Evolutionary conservation across 2,329 filamentous ascomycete genomes (phyloP), one percentile per base, ranked within the genome.

Genomic region (Ophiostoma quercus): DNA sequence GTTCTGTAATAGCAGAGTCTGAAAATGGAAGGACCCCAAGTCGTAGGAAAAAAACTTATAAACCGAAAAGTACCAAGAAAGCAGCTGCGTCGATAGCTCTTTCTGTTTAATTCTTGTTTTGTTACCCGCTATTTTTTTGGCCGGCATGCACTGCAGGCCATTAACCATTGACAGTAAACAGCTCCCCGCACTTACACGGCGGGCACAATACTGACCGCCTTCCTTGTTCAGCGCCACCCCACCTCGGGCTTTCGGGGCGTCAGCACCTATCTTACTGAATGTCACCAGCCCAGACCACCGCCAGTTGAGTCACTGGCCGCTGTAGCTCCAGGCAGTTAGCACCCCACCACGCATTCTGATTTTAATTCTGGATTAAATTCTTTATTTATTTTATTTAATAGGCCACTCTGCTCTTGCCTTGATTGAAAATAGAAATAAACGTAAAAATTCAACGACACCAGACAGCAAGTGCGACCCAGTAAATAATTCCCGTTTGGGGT

Each of bases 171-270:
- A 3, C 62, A n/a, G 39, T 39, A 22, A 57, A 67, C 67, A 66
- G 37, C 67, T 70, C 71, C 71, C 72, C 71, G 71, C 70, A 67
- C 60, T 70, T 51, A 25, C 19, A 43, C 68, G n/a, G 34, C 66
- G 72, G 73, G 73, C 74, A 74, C 63, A 74, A 73, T 9, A 22
- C 66, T 73, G 72, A 74, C 73, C 73, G 74, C 74, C 73, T 74
- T 71, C 74, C 69, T 32, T 66, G 60, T 73, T 70, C 11, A 69
- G 71, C 37, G 68, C 65, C 69, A 69, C 63, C 41, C 22, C 66
- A 70, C 69, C 74, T 74, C 73, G 71, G 72, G n/a, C 51, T 67
- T 57, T 29, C 66, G 19, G 54, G 63, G 60, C 60, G 34, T 19
- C 9, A 39, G 62, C 9, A n/a, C 29, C 60, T 9, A n/a, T 14